phyloP scores from a whole-genome alignment of 2,329 filamentous ascomycete genomes.

The Trichoderma hamatum region DNA sequence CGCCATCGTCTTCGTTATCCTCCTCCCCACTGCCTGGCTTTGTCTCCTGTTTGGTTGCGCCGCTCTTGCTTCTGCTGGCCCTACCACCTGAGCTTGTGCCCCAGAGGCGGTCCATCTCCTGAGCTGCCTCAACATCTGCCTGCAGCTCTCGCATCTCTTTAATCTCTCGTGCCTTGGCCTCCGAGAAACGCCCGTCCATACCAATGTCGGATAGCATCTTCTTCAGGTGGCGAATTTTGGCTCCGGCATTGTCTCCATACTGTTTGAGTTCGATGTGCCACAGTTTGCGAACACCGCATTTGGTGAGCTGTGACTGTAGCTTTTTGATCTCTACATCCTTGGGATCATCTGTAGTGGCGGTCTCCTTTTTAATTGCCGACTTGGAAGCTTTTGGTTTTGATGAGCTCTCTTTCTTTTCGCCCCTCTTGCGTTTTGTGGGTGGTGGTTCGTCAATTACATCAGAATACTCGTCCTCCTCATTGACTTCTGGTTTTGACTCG shows the following conservation, averaged over 20 bases:
- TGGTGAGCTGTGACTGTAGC: constrained; percentile 80
- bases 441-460: constrained; percentile 73
- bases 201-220: constrained; percentile 77
- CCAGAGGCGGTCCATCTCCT: constrained; percentile 80
- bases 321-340: constrained; percentile 83
- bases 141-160: constrained; percentile 83
- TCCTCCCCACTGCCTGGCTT: constrained; percentile 38
- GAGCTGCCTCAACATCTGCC: constrained; percentile 81
- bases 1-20: constrained; percentile 36
- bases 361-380: constrained; percentile 37
- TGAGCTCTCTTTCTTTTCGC: constrained; percentile 39
- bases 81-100: constrained; percentile 55
- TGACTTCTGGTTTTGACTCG: constrained; percentile 31
- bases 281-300: constrained; percentile 90
- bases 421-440: constrained; percentile 61
- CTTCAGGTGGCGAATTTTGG: constrained; percentile 81
- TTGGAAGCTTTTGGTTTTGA: constrained; percentile 38
- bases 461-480: constrained; percentile 46
- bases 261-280: constrained; percentile 85
- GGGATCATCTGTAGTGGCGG: constrained; percentile 50
- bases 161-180: constrained; percentile 81
- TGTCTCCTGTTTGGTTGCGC: constrained; percentile 34
- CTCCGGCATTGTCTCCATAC: constrained; percentile 69
- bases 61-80: constrained; percentile 46
- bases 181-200: constrained; percentile 87